Conservation (phyloP, 2,329 filamentous ascomycete genomes). For the Alternaria sp. region DNA sequence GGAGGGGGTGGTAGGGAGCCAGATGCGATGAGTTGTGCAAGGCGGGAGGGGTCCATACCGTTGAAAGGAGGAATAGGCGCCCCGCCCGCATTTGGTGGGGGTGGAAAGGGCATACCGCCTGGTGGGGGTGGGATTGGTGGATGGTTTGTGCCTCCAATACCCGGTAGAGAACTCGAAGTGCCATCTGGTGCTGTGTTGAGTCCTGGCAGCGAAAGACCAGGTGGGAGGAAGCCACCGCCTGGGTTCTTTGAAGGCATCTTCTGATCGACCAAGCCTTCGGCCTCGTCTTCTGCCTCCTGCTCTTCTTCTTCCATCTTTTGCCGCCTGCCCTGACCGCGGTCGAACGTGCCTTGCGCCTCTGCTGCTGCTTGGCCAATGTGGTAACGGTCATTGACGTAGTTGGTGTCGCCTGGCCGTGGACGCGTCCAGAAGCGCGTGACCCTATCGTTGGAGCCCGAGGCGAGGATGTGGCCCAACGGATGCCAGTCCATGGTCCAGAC, state of each 20-base stretch:
- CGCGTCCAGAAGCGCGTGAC: constrained; percentile 98
- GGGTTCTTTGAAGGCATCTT: constrained; percentile 71
- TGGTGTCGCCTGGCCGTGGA: constrained; percentile 83
- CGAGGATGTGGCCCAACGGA: constrained; percentile 91
- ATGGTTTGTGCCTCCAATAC: constrained; percentile 52
- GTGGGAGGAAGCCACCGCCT: constrained; percentile 63
- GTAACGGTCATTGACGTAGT: constrained; percentile 86
- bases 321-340: constrained; percentile 75
- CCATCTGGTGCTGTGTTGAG: constrained; percentile 47
- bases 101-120: constrained; percentile 29
- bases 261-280: constrained; percentile 90
- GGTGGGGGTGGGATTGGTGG: constrained; percentile 39
- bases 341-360: constrained; percentile 94
- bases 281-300: constrained; percentile 90
- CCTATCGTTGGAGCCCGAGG: constrained; percentile 93
- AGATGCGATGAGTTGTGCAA: constrained; percentile 43
- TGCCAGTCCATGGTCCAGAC: constrained; percentile 99
- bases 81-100: constrained; percentile 11
- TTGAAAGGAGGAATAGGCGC: constrained; percentile 28
- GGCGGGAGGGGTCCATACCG: constrained; percentile 39
- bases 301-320: constrained; percentile 92
- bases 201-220: constrained; percentile 56
- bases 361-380: constrained; percentile 94
- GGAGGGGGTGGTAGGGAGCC: constrained; percentile 47
- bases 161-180: constrained; percentile 56